phyloP scores from a whole-genome alignment of 331 rosid genomes.

The Pyracantha coccinea region DNA sequence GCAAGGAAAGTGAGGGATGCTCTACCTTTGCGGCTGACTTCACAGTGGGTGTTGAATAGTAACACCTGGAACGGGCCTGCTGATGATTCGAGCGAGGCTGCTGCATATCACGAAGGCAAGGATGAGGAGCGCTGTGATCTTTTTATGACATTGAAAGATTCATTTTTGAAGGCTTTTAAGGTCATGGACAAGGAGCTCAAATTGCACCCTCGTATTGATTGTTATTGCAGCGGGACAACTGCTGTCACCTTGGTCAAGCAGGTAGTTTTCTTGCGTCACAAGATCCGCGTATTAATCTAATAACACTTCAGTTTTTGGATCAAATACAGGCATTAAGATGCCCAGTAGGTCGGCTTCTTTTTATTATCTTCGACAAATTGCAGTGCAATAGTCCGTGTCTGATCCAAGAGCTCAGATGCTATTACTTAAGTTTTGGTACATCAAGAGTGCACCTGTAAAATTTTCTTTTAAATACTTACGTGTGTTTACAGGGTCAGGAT shows the following conservation, averaged over 20 bases:
- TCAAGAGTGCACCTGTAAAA: not conserved
- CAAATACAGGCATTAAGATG: not conserved
- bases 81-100: not conserved
- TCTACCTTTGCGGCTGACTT: constrained; percentile 53
- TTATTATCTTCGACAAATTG: not conserved
- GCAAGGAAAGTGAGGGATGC: constrained; percentile 74
- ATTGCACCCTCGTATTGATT: constrained; percentile 41
- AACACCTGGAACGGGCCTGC: constrained; percentile 3
- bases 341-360: not conserved
- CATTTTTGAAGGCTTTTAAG: constrained; percentile 52
- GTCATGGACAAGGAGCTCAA: constrained; percentile 73
- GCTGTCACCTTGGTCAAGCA: constrained; percentile 68
- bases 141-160: constrained; percentile 30
- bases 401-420: not conserved
- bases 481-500: constrained; percentile 40
- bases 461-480: not conserved
- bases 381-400: not conserved
- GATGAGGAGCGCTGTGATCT: constrained; percentile 8
- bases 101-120: constrained; percentile 15
- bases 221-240: constrained; percentile 75
- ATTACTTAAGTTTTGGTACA: not conserved
- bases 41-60: constrained; percentile 39
- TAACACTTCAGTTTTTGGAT: not conserved
- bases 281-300: not conserved
- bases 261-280: constrained; percentile 22